These are phyloP conservation scores for Mycena citricolor DNA, from an alignment of 1,284 basidiomycete genomes.

Conservation along the genomic window DNA sequence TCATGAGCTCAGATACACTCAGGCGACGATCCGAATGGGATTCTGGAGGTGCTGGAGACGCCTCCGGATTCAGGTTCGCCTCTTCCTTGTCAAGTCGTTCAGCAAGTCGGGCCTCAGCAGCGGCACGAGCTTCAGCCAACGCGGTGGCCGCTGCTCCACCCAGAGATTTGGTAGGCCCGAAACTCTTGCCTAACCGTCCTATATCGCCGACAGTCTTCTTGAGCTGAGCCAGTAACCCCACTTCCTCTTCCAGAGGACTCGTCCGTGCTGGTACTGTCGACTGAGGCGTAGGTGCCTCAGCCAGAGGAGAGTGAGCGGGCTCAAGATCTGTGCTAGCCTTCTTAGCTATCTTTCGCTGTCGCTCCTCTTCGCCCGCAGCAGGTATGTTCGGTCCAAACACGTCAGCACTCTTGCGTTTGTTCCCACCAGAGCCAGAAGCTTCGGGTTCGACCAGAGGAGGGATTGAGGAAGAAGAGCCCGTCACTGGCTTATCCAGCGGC, in stretches of 20 bases:
- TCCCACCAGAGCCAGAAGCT: conserved; percentile 29
- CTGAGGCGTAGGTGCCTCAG: background rate
- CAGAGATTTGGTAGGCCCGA: conserved; percentile 52
- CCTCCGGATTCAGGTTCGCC: conserved; percentile 6
- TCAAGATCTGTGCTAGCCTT: conserved; percentile 35
- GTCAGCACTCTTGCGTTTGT: conserved; percentile 71
- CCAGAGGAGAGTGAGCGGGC: conserved; percentile 30
- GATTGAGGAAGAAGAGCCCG: conserved; percentile 4
- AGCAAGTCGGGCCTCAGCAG: conserved; percentile 68
- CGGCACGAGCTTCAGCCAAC: conserved; percentile 67
- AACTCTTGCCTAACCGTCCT: conserved; percentile 59
- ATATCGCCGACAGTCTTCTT: conserved; percentile 69
- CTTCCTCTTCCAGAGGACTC: conserved; percentile 32
- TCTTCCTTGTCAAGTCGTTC: conserved; percentile 54
- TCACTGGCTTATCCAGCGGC: conserved; percentile 26
- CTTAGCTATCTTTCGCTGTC: conserved; percentile 51
- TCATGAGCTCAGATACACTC: conserved; percentile 55
- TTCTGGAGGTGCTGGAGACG: conserved; percentile 2
- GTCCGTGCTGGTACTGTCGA: conserved; percentile 6
- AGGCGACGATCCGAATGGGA: conserved; percentile 36
- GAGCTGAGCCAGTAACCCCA: conserved; percentile 58
- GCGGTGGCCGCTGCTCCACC: conserved; percentile 59
- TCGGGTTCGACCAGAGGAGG: conserved; percentile 7
- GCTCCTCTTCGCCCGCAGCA: conserved; percentile 34
- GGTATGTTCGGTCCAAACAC: conserved; percentile 33